Base-by-base conservation (phyloP, 495 filamentous ascomycete species). In the Tuber indicum region DNA sequence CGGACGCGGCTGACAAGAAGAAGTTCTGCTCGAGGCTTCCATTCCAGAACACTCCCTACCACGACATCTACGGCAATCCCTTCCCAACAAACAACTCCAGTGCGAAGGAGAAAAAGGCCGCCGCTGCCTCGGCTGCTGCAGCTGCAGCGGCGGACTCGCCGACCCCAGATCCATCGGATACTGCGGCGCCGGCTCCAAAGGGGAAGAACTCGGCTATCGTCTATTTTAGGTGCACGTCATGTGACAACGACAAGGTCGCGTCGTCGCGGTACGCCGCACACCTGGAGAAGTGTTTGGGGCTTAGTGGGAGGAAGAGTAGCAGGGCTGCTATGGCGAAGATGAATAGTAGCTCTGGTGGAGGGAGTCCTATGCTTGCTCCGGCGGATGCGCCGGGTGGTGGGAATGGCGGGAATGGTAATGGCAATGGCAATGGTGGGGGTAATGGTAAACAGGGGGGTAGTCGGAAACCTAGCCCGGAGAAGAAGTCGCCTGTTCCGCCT, bases 61-160 rank as follows among this genome's bases (percentile, higher is more conserved):
- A 81, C 36, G 82, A 83, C 49, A 83, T 83, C 72, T 83, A 83
- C 74, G 82, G 82, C 21, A 83, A 83, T 46, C 82, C 82, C 12
- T 83, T 83, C 70, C 82, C 79, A 2, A 73, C 80, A 0, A 83
- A 77, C n/a, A 76, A 75, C 69, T 77, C 71, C 12, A 72, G n/a
- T 21, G 76, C 74, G 26, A 77, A 81, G 43, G 78, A 79, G 17
- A 78, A 75, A 16, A 74, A 78, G 41, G 72, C 42, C 26, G 49
- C 58, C n/a, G 74, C 58, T 41, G 77, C 72, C 41, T 26, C 26
- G 45, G 72, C 75, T n/a, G 47, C 75, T 14, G 72, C 79, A 26
- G 41, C 16, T 26, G 47, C 47, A n/a, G 75, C 62, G 23, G 47
- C 72, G 14, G 79, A 82, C 74, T 76, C 80, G 14, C 76, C 78